Conservation (phyloP, 805 yeast species). For the Metschnikowia cubensis region DNA sequence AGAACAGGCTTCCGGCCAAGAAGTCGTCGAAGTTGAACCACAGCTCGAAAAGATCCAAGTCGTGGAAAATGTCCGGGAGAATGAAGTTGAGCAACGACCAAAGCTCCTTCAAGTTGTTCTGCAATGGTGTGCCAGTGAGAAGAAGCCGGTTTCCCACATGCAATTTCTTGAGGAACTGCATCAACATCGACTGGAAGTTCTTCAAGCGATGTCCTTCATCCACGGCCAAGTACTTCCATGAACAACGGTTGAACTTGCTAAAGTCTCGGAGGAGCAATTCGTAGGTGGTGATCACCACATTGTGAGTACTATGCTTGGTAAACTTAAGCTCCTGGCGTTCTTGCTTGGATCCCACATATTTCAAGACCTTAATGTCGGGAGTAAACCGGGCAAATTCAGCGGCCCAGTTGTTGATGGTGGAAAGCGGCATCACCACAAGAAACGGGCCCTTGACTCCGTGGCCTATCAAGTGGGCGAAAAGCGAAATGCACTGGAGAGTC, state of each 20-base stretch:
- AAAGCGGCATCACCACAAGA: slow-evolving; percentile 72
- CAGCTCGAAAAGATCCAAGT: slow-evolving; percentile 80
- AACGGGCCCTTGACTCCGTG: slow-evolving; percentile 78
- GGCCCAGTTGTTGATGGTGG: slow-evolving; percentile 85
- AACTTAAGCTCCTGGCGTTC: slow-evolving; percentile 38
- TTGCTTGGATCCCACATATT: slow-evolving; percentile 61
- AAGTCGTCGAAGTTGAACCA: slow-evolving; percentile 86
- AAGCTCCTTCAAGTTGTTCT: slow-evolving; percentile 82
- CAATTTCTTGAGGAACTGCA: slow-evolving; percentile 65
- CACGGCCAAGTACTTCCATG: slow-evolving; percentile 83
- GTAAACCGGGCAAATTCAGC: slow-evolving; percentile 70
- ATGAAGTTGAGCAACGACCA: slow-evolving; percentile 92
- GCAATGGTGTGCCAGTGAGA: slow-evolving; percentile 95
- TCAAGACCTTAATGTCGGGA: slow-evolving; percentile 58
- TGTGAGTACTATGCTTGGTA: slow-evolving; percentile 21
- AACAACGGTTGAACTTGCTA: slow-evolving; percentile 43
- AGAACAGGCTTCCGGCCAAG: slow-evolving; percentile 25
- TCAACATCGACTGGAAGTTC: slow-evolving; percentile 73
- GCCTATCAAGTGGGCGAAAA: slow-evolving; percentile 71
- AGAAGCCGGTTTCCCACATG: slow-evolving; percentile 68
- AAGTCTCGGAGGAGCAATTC: slow-evolving; percentile 75
- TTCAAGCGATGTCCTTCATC: slow-evolving; percentile 96
- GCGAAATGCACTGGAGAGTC: slow-evolving; percentile 82
- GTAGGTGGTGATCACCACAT: slow-evolving; percentile 75
- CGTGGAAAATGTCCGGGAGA: slow-evolving; percentile 89